Base-by-base conservation (phyloP, 208 protist genomes). In the Histomonas meleagridis region DNA sequence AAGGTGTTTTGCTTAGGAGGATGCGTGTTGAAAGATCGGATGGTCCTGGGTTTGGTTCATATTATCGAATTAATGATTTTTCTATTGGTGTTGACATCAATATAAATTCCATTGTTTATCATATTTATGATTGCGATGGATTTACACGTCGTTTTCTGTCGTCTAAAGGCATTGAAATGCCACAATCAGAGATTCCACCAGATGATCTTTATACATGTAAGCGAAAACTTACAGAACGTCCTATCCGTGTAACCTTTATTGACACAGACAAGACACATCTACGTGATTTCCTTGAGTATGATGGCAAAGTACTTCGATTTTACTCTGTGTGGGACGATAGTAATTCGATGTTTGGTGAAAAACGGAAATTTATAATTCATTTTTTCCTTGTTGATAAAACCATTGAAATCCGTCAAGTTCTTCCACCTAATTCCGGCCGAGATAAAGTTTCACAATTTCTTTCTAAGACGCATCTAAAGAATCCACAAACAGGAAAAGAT, bases 301-400 rank as follows among this genome's bases (percentile, higher is more conserved):
- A 99, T 95, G 93, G 96, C 0, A 91, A 95, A 91, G 94, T 95
- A 62, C 94, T 99, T 91, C 95, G 97, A 28, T 99, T 98, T 93
- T 97, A 95, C 92, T 95, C 95, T 49, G 93, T 95, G 26, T 99
- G 98, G 98, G 96, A 98, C 69, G 95, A 97, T 91, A 51, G 40
- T 18, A 91, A 91, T 12, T 91, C 94, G 43, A 95, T 97, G 91
- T 97, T 96, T 91, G 96, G 97, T 65, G 95, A 97, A 91, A 93
- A 96, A 69, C 95, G 97, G 38, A 94, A 95, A 72, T 95, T 98
- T 70, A 95, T 97, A 60, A 91, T 98, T 62, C 95, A 97, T 60
- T 99, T 97, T 95, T 98, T 97, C 94, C 94, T 98, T 14, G 94
- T 97, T 43, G 97, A 98, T 93, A 95, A 96, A 93, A 97, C 95